Percentiles rank a stretch among this genome's conserved stretches.
Evolutionary conservation across 73 alveolate species (phyloP).

Genomic region (Paramecium pentaurelia): DNA sequence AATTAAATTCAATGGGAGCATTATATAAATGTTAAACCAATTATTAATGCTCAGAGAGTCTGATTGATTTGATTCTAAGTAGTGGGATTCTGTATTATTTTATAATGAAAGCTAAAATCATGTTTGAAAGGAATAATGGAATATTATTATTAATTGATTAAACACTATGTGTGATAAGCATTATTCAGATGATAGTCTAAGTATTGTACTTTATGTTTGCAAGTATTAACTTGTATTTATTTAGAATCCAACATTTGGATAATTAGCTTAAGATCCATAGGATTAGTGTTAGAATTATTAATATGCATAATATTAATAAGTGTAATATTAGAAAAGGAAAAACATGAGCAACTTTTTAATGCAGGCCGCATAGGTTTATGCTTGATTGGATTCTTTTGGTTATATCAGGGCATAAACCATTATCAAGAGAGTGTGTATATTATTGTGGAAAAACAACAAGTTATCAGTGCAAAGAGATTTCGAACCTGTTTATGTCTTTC

Average conservation of each 20-base stretch:
- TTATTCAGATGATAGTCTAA: not conserved
- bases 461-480: not conserved
- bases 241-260: not conserved
- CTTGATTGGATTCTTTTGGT: not conserved
- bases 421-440: not conserved
- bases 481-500: not conserved
- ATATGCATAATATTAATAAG: not conserved
- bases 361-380: not conserved
- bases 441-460: slow-evolving; percentile 22
- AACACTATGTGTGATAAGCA: not conserved
- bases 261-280: not conserved
- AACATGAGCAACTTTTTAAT: not conserved
- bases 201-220: not conserved
- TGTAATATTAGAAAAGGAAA: not conserved
- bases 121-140: not conserved
- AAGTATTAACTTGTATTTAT: not conserved
- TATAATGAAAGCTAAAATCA: not conserved
- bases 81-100: not conserved
- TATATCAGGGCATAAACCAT: not conserved
- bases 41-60: not conserved
- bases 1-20: not conserved
- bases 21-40: not conserved
- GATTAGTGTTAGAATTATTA: not conserved
- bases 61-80: not conserved
- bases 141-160: not conserved